Evolutionary conservation across 805 yeast species (phyloP).

Genomic region (Torulaspora quercuum): DNA sequence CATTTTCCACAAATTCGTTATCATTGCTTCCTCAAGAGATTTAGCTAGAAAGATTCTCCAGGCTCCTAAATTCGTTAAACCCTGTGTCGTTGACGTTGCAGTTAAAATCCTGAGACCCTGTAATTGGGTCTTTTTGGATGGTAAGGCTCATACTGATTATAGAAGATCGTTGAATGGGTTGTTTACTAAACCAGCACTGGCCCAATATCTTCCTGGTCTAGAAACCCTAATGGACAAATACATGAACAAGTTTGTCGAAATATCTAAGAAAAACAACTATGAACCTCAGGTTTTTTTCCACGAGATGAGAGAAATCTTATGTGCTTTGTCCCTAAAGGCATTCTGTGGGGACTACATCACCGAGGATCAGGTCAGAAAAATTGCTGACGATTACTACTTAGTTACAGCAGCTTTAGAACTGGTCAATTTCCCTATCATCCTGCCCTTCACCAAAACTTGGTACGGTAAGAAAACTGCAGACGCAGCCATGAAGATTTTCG

Average conservation of each 20-base stretch:
- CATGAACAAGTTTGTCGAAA: conserved; percentile 58
- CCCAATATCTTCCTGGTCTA: conserved; percentile 77
- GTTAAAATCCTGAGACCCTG: conserved; percentile 88
- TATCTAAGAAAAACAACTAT: conserved; percentile 51
- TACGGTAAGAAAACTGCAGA: conserved; percentile 93
- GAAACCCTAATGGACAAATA: conserved; percentile 83
- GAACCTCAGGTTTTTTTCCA: conserved; percentile 76
- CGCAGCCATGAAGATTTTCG: conserved; percentile 89
- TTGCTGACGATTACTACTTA: conserved; percentile 88
- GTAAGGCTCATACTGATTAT: conserved; percentile 92
- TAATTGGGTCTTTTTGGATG: conserved; percentile 97
- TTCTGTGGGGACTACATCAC: conserved; percentile 95
- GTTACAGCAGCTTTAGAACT: conserved; percentile 95
- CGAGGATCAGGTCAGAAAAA: conserved; percentile 79
- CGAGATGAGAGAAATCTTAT: conserved; percentile 91
- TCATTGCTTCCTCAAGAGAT: conserved; percentile 85
- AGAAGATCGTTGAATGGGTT: conserved; percentile 86
- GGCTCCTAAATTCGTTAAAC: conserved; percentile 85
- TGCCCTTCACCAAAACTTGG: conserved; percentile 98
- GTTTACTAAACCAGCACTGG: conserved; percentile 79
- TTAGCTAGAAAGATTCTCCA: conserved; percentile 81
- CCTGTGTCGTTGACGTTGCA: conserved; percentile 98
- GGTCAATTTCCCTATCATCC: conserved; percentile 94
- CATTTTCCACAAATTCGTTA: conserved; percentile 95
- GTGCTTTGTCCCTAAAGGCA: conserved; percentile 88